These are phyloP conservation scores for Herpotrichia juniperi DNA, from an alignment of 2,329 filamentous ascomycete species.

Conservation along the genomic window DNA sequence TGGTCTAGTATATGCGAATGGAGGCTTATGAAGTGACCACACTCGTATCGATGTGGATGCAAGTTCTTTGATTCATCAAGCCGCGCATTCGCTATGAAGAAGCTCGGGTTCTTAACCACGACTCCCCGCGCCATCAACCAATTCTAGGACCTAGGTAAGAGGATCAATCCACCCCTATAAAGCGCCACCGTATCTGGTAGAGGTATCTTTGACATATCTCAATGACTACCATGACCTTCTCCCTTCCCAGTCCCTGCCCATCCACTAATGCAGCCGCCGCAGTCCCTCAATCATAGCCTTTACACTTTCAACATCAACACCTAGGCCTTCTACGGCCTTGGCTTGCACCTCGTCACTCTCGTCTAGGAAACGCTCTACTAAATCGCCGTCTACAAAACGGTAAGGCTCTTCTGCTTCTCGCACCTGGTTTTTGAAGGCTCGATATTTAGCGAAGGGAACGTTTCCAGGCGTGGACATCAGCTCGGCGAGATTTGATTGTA, in stretches of 20 bases:
- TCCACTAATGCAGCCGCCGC: slow-evolving; percentile 54
- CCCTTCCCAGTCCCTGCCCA: background rate
- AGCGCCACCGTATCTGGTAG: no score
- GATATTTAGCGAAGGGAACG: slow-evolving; percentile 77
- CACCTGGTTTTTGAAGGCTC: slow-evolving; percentile 79
- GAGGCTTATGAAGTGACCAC: no score
- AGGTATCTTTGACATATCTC: no score
- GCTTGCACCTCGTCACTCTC: slow-evolving; percentile 65
- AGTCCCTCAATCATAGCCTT: slow-evolving; percentile 66
- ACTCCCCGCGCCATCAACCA: no score
- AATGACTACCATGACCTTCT: no score
- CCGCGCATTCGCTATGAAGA: no score
- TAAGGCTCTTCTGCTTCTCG: slow-evolving; percentile 76
- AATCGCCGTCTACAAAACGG: slow-evolving; percentile 89
- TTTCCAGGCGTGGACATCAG: slow-evolving; percentile 72
- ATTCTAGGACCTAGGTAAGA: no score
- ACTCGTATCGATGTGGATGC: no score
- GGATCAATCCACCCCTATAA: no score
- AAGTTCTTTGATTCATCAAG: no score
- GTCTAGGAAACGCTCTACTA: slow-evolving; percentile 85
- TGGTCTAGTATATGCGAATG: no score
- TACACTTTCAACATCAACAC: slow-evolving; percentile 62
- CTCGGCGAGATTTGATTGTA: slow-evolving; percentile 75
- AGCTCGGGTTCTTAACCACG: no score
- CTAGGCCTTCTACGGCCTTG: slow-evolving; percentile 57